Base-by-base conservation (phyloP, 805 yeast species). In the Yarrowia sp. region DNA sequence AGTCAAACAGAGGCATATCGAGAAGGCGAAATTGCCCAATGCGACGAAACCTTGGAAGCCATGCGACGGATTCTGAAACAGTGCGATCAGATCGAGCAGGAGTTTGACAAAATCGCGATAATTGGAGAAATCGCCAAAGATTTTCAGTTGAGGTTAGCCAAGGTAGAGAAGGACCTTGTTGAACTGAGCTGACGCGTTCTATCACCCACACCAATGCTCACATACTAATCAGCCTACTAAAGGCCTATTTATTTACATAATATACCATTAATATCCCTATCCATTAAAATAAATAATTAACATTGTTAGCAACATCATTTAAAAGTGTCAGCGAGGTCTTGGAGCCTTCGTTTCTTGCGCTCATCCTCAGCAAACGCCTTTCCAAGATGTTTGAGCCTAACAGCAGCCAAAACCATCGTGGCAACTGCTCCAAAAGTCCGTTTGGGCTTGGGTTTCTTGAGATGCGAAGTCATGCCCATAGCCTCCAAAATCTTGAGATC, bases 31-130 rank as follows among this genome's bases (percentile, higher is more conserved):
- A 39, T 71, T 11, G 67, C 64, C 1, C 44, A 42, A 7, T 70
- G 69, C 5, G 73, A 71, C 41, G 57, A 36, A 9, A 66, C 68
- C 11, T 75, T 85, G 38, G 69, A 71, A 2, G 71, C 73, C 6
- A 76, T 83, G 8, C 81, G 81, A 45, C 65, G 38, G 8, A 51
- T 71, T 8, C 67, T 84, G 17, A 68, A 68, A 5, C 73, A 78
- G 58, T 84, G 89, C 70, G 78, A 79, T 36, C 81, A 79, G 2
- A 69, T 87, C 32, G 88, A 86, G 66, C 68, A 73, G 42, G 83
- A 83, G 62, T 82, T 84, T 67, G 75, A 79, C 71, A 84, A 84
- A 73, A 71, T 86, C 62, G 82, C 82, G 53, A 87, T 84, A 67
- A 75, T 86, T 57, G 77, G 68, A 78, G 78, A 69, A 68, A 74